A percentile compares a stretch with the other conserved stretches of the same genome.
Conservation (phyloP, 495 filamentous ascomycete genomes). For the Cudoniella acicularis region DNA sequence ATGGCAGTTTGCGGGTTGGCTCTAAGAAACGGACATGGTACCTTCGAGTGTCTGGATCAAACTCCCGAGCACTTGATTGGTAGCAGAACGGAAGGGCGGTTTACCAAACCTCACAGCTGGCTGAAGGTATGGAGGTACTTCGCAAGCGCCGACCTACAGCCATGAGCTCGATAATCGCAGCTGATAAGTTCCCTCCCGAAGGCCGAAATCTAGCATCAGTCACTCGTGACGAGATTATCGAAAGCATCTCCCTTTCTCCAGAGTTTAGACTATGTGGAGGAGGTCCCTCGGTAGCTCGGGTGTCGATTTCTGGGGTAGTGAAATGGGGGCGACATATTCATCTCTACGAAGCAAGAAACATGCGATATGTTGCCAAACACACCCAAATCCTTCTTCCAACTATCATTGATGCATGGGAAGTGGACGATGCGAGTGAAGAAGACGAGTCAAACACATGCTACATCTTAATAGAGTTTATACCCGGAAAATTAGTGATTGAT, state of each 20-base stretch:
- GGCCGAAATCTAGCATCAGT: background rate
- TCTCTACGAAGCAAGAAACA: constrained; percentile 4
- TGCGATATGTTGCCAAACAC: constrained; percentile 1
- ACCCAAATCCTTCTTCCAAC: background rate
- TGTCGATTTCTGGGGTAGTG: background rate
- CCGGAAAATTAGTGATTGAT: constrained; percentile 25
- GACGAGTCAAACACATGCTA: constrained; percentile 21
- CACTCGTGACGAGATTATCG: background rate
- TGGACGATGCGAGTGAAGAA: background rate
- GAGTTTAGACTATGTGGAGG: background rate
- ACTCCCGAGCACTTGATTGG: no score
- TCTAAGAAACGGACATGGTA: no score
- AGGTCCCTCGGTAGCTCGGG: background rate
- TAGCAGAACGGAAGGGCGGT: no score
- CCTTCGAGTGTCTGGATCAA: no score
- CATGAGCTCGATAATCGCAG: background rate
- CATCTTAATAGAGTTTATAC: constrained; percentile 34
- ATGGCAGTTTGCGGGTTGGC: no score
- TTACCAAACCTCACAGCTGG: no score
- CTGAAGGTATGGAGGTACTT: no score
- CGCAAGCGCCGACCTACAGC: no score
- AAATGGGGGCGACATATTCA: constrained; percentile 1
- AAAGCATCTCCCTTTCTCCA: background rate
- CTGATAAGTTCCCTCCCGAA: background rate
- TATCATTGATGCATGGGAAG: constrained; percentile 4